phyloP scores from a whole-genome alignment of 108 stramenopile species.

The Chaetoceros muelleri region DNA sequence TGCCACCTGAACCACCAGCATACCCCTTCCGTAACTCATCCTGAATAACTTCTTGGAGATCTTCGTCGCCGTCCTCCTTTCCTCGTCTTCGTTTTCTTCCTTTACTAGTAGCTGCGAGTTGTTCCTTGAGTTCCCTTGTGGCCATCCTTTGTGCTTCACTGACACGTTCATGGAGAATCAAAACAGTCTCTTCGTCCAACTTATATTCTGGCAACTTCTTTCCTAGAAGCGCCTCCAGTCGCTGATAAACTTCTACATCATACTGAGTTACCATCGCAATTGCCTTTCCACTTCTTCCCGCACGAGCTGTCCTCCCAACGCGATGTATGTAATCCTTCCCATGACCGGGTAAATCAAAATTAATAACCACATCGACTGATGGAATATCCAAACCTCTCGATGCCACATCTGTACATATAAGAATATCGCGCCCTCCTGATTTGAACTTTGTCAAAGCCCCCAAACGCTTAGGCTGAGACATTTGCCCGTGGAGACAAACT shows the following conservation, averaged over 20 bases:
- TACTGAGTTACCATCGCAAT: conserved; percentile 99
- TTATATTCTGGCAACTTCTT: conserved; percentile 80
- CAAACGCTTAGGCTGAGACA: conserved; percentile 95
- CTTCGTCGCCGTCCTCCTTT: conserved; percentile 36
- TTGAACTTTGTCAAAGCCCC: conserved; percentile 95
- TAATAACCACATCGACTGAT: conserved; percentile 92
- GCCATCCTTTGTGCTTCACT: conserved; percentile 93
- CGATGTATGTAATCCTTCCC: conserved; percentile 98
- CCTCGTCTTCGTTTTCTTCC: conserved; percentile 29
- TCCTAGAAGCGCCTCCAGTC: conserved; percentile 86
- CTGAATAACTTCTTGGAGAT: conserved; percentile 34
- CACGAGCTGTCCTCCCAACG: conserved; percentile 94
- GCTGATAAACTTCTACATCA: conserved; percentile 97
- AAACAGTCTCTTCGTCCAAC: conserved; percentile 82
- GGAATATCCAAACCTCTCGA: conserved; percentile 93
- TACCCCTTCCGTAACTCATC: conserved; percentile 52
- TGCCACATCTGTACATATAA: conserved; percentile 99
- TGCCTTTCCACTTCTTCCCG: conserved; percentile 91
- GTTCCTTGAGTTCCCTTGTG: conserved; percentile 82
- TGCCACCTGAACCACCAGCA: conserved; percentile 50
- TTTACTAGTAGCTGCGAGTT: conserved; percentile 35
- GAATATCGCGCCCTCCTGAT: conserved; percentile 60
- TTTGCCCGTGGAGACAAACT: conserved; percentile 96
- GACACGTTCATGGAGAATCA: conserved; percentile 91
- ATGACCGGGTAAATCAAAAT: conserved; percentile 93